phyloP scores from a whole-genome alignment of 2,329 filamentous ascomycete genomes.

The Aspergillus carbonarius region DNA sequence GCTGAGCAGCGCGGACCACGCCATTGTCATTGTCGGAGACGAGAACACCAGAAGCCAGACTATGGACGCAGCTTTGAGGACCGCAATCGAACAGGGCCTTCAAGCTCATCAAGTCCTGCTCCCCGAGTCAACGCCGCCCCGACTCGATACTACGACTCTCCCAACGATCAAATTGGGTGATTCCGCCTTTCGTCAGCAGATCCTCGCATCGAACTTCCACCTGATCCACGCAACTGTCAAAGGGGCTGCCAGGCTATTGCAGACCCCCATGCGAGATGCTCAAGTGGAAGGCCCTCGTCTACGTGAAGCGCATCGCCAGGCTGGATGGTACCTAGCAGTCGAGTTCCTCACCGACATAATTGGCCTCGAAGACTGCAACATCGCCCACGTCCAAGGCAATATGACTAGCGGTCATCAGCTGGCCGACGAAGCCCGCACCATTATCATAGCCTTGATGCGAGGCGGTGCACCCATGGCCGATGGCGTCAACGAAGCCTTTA shows the following conservation, averaged over 20 bases:
- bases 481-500: conserved; percentile 57
- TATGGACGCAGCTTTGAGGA: conserved; percentile 51
- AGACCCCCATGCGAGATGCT: conserved; percentile 55
- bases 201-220: conserved; percentile 21
- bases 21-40: conserved; percentile 57
- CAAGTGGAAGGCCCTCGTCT: conserved; percentile 47
- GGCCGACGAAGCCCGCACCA: conserved; percentile 47
- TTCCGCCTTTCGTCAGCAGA: conserved; percentile 24
- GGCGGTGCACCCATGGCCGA: conserved; percentile 63
- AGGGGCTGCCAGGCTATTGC: conserved; percentile 52
- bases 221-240: conserved; percentile 49
- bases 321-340: conserved; percentile 56
- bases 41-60: conserved; percentile 48
- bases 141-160: conserved; percentile 46
- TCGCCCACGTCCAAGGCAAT: conserved; percentile 55
- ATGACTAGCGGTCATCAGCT: conserved; percentile 49
- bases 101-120: conserved; percentile 50
- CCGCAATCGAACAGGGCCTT: conserved; percentile 46
- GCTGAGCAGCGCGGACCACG: conserved; percentile 53
- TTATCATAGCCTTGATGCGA: conserved; percentile 63
- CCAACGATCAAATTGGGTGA: conserved; percentile 42
- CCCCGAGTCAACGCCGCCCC: conserved; percentile 39
- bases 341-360: conserved; percentile 48
- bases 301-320: conserved; percentile 49
- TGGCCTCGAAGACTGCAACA: conserved; percentile 51